These are phyloP conservation scores for Fusarium piperis DNA, from an alignment of 2,329 filamentous ascomycete genomes.

Conservation along the genomic window DNA sequence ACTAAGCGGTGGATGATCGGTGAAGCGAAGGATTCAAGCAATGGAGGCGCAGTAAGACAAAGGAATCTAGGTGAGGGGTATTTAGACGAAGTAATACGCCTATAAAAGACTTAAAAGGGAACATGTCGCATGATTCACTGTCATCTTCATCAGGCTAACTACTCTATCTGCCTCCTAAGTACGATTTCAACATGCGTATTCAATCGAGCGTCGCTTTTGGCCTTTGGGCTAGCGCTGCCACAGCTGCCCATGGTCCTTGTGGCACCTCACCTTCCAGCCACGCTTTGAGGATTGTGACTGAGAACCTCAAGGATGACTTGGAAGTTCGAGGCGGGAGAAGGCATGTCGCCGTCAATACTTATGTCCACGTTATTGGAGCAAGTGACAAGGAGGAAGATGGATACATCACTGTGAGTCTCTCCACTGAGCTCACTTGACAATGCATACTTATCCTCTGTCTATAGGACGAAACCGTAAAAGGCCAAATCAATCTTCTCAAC, in stretches of 20 bases:
- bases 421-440: accelerated
- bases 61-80: neutral
- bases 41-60: neutral
- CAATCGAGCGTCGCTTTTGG: conserved; percentile 6
- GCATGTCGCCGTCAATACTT: conserved; percentile 12
- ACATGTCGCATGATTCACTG: neutral
- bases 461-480: conserved; percentile 2
- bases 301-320: neutral
- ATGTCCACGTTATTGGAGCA: conserved; percentile 13
- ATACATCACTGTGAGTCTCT: neutral
- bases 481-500: conserved; percentile 7
- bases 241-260: neutral
- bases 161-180: neutral
- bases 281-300: neutral
- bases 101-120: neutral
- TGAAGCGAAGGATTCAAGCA: neutral
- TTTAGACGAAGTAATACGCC: neutral
- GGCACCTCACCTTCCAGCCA: conserved; percentile 3
- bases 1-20: neutral
- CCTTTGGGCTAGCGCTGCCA: neutral
- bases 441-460: neutral
- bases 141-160: neutral
- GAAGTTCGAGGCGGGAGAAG: neutral
- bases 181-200: neutral
- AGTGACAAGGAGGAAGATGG: conserved; percentile 20